Conservation (phyloP, 2,329 filamentous ascomycete species). For the Zymoseptoria pseudotritici region DNA sequence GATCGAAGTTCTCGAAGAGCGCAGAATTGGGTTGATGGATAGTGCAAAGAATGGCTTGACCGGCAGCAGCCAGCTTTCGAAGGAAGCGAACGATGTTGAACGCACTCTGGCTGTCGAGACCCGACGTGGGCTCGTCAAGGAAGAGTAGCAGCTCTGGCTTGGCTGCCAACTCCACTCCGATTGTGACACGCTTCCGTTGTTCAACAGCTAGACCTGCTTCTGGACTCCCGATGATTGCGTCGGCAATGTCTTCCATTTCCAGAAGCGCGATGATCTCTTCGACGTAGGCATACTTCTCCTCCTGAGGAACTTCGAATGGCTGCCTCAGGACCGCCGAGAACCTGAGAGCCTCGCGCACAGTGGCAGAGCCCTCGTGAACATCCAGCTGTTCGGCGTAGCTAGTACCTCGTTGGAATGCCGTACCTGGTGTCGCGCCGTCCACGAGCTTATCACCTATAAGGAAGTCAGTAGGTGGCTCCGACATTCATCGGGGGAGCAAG, state of each 20-base stretch:
- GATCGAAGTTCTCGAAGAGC: constrained; percentile 82
- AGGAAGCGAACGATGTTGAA: constrained; percentile 73
- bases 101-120: constrained; percentile 63
- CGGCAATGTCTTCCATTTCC: constrained; percentile 59
- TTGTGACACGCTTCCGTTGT: constrained; percentile 60
- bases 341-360: constrained; percentile 58
- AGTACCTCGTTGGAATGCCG: constrained; percentile 56
- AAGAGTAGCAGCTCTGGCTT: constrained; percentile 69
- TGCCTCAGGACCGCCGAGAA: constrained; percentile 60
- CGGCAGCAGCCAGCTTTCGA: constrained; percentile 68
- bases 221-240: constrained; percentile 57
- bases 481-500: too few relatives aligned
- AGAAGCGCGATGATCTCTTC: constrained; percentile 59
- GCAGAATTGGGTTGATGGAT: constrained; percentile 86
- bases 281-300: constrained; percentile 59
- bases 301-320: constrained; percentile 48
- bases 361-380: constrained; percentile 54
- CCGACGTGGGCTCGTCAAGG: constrained; percentile 71
- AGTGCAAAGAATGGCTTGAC: constrained; percentile 82
- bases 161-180: constrained; percentile 53
- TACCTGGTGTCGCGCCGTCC: constrained; percentile 47
- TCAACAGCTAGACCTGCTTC: constrained; percentile 57
- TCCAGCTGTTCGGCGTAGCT: constrained; percentile 61
- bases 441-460: constrained; percentile 49
- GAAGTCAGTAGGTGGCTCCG: too few relatives aligned